Percentiles rank a stretch among this genome's conserved stretches.
phyloP scores from a whole-genome alignment of 2,329 filamentous ascomycete genomes.

The Neurospora crassa region DNA sequence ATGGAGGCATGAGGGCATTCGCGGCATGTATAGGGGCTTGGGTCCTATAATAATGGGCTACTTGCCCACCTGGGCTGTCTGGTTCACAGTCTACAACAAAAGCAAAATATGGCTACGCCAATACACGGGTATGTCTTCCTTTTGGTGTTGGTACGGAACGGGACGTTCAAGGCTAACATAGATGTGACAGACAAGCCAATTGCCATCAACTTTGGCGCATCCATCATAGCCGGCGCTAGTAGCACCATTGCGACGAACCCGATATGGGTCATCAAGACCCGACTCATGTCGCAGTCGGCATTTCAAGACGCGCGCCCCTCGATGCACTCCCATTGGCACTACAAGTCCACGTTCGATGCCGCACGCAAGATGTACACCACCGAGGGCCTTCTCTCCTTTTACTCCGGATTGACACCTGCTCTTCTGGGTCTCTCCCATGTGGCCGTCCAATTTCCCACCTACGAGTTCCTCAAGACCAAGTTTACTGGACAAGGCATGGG shows the following conservation, averaged over 20 bases:
- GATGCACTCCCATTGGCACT: slow-evolving; percentile 74
- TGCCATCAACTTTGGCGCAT: slow-evolving; percentile 76
- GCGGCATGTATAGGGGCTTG: slow-evolving; percentile 85
- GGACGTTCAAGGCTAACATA: background rate
- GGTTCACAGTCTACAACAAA: slow-evolving; percentile 92
- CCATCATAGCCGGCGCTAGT: slow-evolving; percentile 80
- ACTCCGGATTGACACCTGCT: slow-evolving; percentile 87
- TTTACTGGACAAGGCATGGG: slow-evolving; percentile 91
- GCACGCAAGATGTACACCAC: slow-evolving; percentile 91
- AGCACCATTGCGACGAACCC: slow-evolving; percentile 94
- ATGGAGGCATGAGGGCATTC: slow-evolving; percentile 77
- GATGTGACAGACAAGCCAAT: background rate
- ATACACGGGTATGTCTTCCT: slow-evolving; percentile 22
- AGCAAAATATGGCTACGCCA: slow-evolving; percentile 66
- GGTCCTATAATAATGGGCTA: slow-evolving; percentile 94
- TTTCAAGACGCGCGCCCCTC: slow-evolving; percentile 38
- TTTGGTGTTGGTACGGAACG: background rate
- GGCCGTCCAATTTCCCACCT: slow-evolving; percentile 92
- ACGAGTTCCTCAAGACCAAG: slow-evolving; percentile 82
- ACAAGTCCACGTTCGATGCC: slow-evolving; percentile 80
- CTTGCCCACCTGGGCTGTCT: slow-evolving; percentile 95
- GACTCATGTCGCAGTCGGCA: slow-evolving; percentile 83
- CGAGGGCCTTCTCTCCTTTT: slow-evolving; percentile 85
- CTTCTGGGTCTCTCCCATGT: slow-evolving; percentile 89
- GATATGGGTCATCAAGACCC: slow-evolving; percentile 98